phyloP scores from a whole-genome alignment of 768 basidiomycete species.

The Nevesoporus exiguus region DNA sequence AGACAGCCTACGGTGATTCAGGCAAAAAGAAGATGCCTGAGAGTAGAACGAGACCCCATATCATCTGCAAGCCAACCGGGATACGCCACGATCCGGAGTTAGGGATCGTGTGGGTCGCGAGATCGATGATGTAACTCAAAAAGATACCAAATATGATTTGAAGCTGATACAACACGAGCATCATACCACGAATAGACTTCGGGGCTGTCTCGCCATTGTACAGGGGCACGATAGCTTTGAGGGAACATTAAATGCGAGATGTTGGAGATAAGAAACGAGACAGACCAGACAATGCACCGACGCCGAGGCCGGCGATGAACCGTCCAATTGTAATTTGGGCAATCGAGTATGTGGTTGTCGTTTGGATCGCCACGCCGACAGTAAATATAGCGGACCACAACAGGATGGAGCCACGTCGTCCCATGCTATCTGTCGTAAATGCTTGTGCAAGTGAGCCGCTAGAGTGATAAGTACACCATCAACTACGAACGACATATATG shows the following conservation, averaged over 20 bases:
- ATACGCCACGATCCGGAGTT: constrained; percentile 17
- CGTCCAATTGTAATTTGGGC: constrained; percentile 13
- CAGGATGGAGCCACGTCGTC: constrained; percentile 13
- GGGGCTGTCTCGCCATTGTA: constrained; percentile 81
- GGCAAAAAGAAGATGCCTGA: constrained; percentile 14
- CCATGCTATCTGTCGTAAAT: constrained; percentile 17
- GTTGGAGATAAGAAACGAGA: neutral
- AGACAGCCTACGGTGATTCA: constrained; percentile 12
- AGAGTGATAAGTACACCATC: neutral
- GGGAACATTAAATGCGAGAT: neutral
- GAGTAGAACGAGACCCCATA: constrained; percentile 12
- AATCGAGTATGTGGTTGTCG: constrained; percentile 13
- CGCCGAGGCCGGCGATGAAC: constrained; percentile 14
- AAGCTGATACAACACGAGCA: constrained; percentile 72
- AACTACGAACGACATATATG: neutral
- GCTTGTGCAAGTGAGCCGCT: constrained; percentile 67
- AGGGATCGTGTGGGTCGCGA: constrained; percentile 10
- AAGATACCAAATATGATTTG: constrained; percentile 73
- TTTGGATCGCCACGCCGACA: constrained; percentile 12
- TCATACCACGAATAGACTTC: constrained; percentile 65
- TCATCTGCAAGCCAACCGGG: constrained; percentile 12
- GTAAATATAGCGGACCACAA: constrained; percentile 15
- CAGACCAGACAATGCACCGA: constrained; percentile 14
- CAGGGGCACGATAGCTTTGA: constrained; percentile 53
- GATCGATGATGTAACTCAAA: constrained; percentile 64